Evolutionary conservation across 192 early-diverging fungal species (phyloP), one percentile per base, ranked within the genome.

Genomic region (Chytriomyces hyalinus): DNA sequence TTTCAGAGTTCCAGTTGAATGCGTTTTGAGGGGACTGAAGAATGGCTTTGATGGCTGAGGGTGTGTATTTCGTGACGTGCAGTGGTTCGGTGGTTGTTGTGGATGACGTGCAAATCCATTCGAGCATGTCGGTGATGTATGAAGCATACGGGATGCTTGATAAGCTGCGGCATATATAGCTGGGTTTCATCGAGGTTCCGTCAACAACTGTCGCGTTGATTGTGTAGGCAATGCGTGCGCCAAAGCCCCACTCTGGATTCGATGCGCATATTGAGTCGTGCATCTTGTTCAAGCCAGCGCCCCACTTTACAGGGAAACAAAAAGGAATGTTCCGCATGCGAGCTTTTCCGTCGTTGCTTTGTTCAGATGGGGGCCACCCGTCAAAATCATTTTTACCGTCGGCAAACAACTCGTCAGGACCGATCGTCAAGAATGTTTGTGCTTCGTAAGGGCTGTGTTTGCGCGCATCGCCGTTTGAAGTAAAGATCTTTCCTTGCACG

Each of bases 191-290:
- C 4, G 11, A 15, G 0, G 60, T 62, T 15, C 71, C 71, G n/a
- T 49, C 46, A 65, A 60, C 6, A 13, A 78, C 77, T 8, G 20
- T 43, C 20, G 47, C 77, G 3, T 22, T 49, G 26, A 78, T 22
- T 10, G 17, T 70, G 60, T 78, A 78, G 44, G 51, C 57, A 62
- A 78, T 78, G 11, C 77, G 15, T 28, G 68, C 77, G 45, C 77
- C 77, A 63, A 78, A 78, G n/a, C 77, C 77, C 77, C 77, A 78
- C 59, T 78, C 77, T 7, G 77, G 77, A 50, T 78, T 78, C 6
- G 77, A 78, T 6, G 77, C 77, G 6, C n/a, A 46, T 24, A 78
- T 65, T 36, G 69, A 72, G 11, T 59, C 60, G 49, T 78, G 69
- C 15, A 78, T 59, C 50, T 70, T 70, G 61, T 65, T 61, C 1